Conservation (phyloP, 192 early-diverging fungal genomes). For the Umbelopsis isabellina region DNA sequence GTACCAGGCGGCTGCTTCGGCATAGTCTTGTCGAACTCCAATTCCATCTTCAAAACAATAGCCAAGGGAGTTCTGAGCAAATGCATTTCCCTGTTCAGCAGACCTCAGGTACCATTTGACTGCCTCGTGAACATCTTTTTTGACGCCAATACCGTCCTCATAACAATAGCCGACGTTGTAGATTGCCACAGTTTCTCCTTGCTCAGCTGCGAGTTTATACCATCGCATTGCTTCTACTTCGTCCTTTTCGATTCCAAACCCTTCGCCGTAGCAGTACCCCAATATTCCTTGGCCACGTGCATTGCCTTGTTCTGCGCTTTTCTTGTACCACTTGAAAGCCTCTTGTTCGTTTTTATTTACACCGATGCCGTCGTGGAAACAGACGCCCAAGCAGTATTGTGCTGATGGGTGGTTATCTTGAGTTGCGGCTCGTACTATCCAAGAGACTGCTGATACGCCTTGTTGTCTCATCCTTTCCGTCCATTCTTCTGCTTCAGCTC, state of each 20-base stretch:
- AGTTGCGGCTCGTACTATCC: conserved; percentile 66
- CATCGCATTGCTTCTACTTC: conserved; percentile 64
- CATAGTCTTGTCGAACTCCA: conserved; percentile 55
- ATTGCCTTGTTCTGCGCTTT: conserved; percentile 62
- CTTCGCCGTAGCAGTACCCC: conserved; percentile 83
- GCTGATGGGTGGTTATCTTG: conserved; percentile 59
- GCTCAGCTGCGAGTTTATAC: conserved; percentile 57
- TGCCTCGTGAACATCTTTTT: conserved; percentile 49
- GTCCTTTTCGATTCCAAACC: conserved; percentile 69
- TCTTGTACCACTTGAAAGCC: conserved; percentile 77
- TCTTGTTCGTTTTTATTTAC: conserved; percentile 62
- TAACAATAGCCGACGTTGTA: conserved; percentile 66
- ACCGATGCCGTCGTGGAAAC: conserved; percentile 81
- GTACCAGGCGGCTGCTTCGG: conserved; percentile 62
- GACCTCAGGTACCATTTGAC: conserved; percentile 65
- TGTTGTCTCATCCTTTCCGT: conserved; percentile 59
- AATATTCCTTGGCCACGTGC: conserved; percentile 67
- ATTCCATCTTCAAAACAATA: conserved; percentile 83
- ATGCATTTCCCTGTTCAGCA: conserved; percentile 71
- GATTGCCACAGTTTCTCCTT: conserved; percentile 58
- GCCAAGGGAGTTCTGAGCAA: conserved; percentile 83
- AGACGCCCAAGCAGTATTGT: conserved; percentile 74
- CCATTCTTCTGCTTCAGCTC: conserved; percentile 82
- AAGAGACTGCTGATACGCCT: conserved; percentile 59
- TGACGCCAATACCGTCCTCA: conserved; percentile 61